Evolutionary conservation across 805 yeast species (phyloP).

Genomic region (Teunomyces stri): DNA sequence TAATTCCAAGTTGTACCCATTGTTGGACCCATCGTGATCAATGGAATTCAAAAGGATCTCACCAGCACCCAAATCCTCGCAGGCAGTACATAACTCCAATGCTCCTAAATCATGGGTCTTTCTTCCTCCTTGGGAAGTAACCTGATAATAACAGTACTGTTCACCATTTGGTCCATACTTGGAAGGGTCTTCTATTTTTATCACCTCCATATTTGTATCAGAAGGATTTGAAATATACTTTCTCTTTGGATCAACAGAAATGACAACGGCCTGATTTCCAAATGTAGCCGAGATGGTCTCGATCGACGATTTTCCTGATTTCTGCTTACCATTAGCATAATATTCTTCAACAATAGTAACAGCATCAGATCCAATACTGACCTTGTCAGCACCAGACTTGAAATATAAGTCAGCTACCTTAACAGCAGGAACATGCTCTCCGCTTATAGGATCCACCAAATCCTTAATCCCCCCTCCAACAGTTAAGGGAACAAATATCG

Average conservation of each 20-base stretch:
- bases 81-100: slow-evolving; percentile 79
- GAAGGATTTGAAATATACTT: slow-evolving; percentile 66
- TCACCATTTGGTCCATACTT: slow-evolving; percentile 83
- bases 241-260: slow-evolving; percentile 96
- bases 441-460: slow-evolving; percentile 75
- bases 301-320: slow-evolving; percentile 80
- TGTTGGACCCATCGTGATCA: slow-evolving; percentile 94
- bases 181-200: slow-evolving; percentile 53
- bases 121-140: slow-evolving; percentile 96
- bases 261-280: slow-evolving; percentile 97
- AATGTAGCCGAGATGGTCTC: slow-evolving; percentile 90
- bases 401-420: slow-evolving; percentile 91
- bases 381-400: slow-evolving; percentile 97
- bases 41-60: slow-evolving; percentile 91
- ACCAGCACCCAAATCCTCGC: slow-evolving; percentile 94
- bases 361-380: slow-evolving; percentile 97
- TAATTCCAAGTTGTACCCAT: slow-evolving; percentile 89
- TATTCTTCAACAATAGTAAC: slow-evolving; percentile 85
- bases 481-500: slow-evolving; percentile 93
- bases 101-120: slow-evolving; percentile 86
- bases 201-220: slow-evolving; percentile 59
- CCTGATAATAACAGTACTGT: slow-evolving; percentile 87
- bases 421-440: slow-evolving; percentile 74
- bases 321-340: slow-evolving; percentile 54
- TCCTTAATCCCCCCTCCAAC: slow-evolving; percentile 98